Conservation (phyloP, 2,329 filamentous ascomycete genomes). For the Aspergillus sp. region DNA sequence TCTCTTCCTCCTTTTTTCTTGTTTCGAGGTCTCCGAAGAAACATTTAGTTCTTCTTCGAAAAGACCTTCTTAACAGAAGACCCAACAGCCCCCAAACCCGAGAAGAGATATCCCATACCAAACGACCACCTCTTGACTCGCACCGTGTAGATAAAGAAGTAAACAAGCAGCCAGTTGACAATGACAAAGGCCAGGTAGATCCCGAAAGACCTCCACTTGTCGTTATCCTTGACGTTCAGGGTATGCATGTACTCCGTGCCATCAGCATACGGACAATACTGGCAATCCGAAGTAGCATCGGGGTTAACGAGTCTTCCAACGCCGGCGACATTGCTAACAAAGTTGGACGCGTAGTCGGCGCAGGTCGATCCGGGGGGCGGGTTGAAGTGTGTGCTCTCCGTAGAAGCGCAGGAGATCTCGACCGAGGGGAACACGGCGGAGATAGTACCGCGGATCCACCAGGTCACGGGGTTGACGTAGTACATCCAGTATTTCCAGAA, state of each 20-base stretch:
- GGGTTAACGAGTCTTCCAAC: constrained; percentile 68
- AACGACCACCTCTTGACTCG: constrained; percentile 73
- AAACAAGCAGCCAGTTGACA: constrained; percentile 73
- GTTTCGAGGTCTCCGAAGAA: too few relatives aligned
- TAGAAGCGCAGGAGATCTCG: constrained; percentile 55
- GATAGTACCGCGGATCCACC: constrained; percentile 73
- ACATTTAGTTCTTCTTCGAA: not conserved
- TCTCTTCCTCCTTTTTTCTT: not conserved
- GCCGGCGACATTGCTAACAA: constrained; percentile 53
- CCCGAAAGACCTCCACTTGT: constrained; percentile 76
- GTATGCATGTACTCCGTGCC: constrained; percentile 70
- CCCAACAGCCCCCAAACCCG: constrained; percentile 40
- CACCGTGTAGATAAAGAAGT: constrained; percentile 78
- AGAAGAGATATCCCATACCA: constrained; percentile 65
- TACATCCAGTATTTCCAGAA: constrained; percentile 78
- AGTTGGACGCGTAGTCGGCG: constrained; percentile 64
- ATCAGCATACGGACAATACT: constrained; percentile 70
- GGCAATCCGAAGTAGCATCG: constrained; percentile 62
- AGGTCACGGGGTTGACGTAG: constrained; percentile 70
- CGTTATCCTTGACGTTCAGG: constrained; percentile 56
- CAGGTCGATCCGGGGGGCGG: constrained; percentile 69
- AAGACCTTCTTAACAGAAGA: not conserved
- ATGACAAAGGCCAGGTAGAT: constrained; percentile 73
- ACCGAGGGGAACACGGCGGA: constrained; percentile 63
- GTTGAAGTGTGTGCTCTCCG: constrained; percentile 69